Percentiles rank a stretch among this genome's conserved stretches.
Evolutionary conservation across 371 early-diverging fungal species (phyloP).

Genomic region (Rhizomucor miehei): DNA sequence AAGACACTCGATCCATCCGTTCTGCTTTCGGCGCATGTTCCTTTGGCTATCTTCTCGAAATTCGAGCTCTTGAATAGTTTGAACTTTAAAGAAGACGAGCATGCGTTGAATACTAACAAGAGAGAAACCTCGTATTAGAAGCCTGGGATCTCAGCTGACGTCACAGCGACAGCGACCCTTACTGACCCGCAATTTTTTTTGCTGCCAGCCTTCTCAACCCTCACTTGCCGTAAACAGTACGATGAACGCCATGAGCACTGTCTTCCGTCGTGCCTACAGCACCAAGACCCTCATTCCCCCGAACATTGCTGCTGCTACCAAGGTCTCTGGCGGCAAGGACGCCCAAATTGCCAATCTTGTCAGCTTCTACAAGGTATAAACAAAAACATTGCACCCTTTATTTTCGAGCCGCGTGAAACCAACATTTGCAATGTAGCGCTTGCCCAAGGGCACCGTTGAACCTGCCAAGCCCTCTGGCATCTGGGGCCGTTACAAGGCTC

Average conservation of each 20-base stretch:
- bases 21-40: slow-evolving; percentile 15
- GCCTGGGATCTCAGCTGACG: too few relatives aligned
- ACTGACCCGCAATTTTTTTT: too few relatives aligned
- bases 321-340: slow-evolving; percentile 42
- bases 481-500: slow-evolving; percentile 57
- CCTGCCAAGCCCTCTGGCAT: slow-evolving; percentile 46
- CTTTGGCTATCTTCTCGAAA: slow-evolving; percentile 9
- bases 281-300: slow-evolving; percentile 56
- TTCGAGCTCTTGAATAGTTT: slow-evolving; percentile 10
- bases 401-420: too few relatives aligned
- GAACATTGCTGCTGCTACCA: slow-evolving; percentile 51
- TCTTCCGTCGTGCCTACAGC: slow-evolving; percentile 54
- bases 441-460: slow-evolving; percentile 49
- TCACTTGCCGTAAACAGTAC: too few relatives aligned
- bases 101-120: slow-evolving; percentile 18
- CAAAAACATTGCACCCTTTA: not conserved
- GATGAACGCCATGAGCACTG: slow-evolving; percentile 40
- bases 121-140: too few relatives aligned
- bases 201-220: too few relatives aligned
- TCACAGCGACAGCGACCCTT: too few relatives aligned
- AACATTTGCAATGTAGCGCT: slow-evolving; percentile 22
- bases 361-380: slow-evolving; percentile 48
- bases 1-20: slow-evolving; percentile 8
- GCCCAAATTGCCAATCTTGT: slow-evolving; percentile 44
- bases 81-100: slow-evolving; percentile 21